Percentiles rank a stretch among this genome's conserved stretches.
Conservation (phyloP, 768 basidiomycete genomes). For the Sarcodon aspratus region DNA sequence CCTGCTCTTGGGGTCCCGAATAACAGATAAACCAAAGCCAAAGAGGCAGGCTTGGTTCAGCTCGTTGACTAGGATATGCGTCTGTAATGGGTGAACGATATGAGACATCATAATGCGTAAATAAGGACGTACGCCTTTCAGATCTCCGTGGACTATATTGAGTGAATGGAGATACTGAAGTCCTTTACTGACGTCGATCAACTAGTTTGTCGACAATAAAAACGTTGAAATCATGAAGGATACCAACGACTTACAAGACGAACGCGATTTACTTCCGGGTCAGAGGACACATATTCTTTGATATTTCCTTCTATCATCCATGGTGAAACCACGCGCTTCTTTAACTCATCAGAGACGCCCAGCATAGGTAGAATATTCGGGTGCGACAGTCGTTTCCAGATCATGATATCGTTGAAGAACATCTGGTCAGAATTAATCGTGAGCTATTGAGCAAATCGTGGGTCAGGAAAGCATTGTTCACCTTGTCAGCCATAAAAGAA, state of each 20-base stretch:
- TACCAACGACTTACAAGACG: not conserved
- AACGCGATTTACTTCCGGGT: not conserved
- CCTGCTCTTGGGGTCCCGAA: no score
- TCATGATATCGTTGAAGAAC: constrained; percentile 43
- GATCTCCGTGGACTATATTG: not conserved
- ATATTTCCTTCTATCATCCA: not conserved
- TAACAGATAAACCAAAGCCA: not conserved
- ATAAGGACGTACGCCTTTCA: not conserved
- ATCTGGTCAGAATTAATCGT: not conserved
- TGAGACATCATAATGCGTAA: no score
- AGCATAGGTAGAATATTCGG: constrained; percentile 61
- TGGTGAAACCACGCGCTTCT: not conserved
- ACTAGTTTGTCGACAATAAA: not conserved
- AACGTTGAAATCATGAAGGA: not conserved
- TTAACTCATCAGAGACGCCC: constrained; percentile 42
- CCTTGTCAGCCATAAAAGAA: not conserved
- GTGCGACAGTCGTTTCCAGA: constrained; percentile 63
- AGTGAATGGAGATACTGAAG: not conserved
- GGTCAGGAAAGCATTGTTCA: not conserved
- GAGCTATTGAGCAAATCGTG: not conserved
- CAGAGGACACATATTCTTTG: not conserved
- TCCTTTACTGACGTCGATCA: not conserved
- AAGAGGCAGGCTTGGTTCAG: not conserved
- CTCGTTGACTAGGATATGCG: not conserved
- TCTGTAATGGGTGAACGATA: not conserved